Conservation (phyloP, 495 filamentous ascomycete genomes). For the Copromyces sp. region DNA sequence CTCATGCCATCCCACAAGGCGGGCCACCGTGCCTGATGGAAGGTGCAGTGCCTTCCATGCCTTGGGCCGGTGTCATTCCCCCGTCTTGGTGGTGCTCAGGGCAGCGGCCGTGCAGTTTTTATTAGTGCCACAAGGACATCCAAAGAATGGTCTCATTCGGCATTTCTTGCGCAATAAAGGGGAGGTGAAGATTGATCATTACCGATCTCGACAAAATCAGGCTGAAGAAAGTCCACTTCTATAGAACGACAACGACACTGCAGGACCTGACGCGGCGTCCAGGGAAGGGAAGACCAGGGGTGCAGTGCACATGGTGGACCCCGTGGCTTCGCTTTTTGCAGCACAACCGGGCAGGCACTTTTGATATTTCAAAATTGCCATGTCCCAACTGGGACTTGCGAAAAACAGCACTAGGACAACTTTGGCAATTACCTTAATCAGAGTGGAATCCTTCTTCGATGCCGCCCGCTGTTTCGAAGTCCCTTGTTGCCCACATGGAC, state of each 20-base stretch:
- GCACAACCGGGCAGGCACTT: background rate
- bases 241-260: background rate
- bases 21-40: background rate
- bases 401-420: background rate
- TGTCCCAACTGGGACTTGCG: background rate
- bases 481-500: background rate
- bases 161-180: background rate
- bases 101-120: background rate
- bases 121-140: background rate
- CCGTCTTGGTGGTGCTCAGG: background rate
- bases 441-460: background rate
- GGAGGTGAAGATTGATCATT: background rate
- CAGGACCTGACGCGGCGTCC: background rate
- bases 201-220: background rate
- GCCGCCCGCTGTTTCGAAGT: background rate
- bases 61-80: background rate
- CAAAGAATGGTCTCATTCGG: background rate
- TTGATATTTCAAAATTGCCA: background rate
- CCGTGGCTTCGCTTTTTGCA: background rate
- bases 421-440: background rate
- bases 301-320: background rate
- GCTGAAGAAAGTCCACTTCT: background rate
- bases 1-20: background rate
- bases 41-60: background rate
- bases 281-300: background rate